Conservation (phyloP, 345 rosid genomes). For the Aquilaria sinensis region DNA sequence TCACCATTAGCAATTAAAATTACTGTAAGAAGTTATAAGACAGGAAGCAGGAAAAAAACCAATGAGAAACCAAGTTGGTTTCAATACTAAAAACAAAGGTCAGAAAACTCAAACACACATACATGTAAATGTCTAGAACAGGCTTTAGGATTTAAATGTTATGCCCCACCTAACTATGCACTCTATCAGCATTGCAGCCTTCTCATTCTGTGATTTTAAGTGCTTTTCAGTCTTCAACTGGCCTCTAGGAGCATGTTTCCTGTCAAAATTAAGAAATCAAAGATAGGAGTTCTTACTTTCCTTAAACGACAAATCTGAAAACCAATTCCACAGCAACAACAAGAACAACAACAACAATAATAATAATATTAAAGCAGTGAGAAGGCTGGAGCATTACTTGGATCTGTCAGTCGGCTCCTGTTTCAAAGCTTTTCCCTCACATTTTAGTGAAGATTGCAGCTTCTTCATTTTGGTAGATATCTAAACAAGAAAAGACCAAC, state of each 20-base stretch:
- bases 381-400: slow-evolving; percentile 36
- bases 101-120: slow-evolving; percentile 7
- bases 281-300: too few relatives aligned
- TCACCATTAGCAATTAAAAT: too few relatives aligned
- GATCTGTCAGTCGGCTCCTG: slow-evolving; percentile 39
- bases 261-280: slow-evolving; percentile 25
- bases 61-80: too few relatives aligned
- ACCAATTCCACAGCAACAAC: background rate
- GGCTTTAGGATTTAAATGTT: background rate
- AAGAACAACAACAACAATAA: background rate
- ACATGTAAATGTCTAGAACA: background rate
- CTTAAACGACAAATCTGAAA: background rate
- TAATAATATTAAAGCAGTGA: slow-evolving; percentile 1
- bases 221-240: slow-evolving; percentile 33
- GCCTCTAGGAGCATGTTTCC: slow-evolving; percentile 52
- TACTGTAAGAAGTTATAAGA: too few relatives aligned
- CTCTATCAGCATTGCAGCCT: slow-evolving; percentile 46
- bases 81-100: slow-evolving; percentile 5
- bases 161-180: slow-evolving; percentile 53
- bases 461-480: slow-evolving; percentile 63
- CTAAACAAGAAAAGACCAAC: slow-evolving; percentile 30
- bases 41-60: too few relatives aligned
- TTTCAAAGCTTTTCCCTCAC: slow-evolving; percentile 40
- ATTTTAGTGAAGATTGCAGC: slow-evolving; percentile 44
- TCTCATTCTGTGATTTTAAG: slow-evolving; percentile 44